Conservation (phyloP, 305 asterid species). For the Fraxinus nigra region DNA sequence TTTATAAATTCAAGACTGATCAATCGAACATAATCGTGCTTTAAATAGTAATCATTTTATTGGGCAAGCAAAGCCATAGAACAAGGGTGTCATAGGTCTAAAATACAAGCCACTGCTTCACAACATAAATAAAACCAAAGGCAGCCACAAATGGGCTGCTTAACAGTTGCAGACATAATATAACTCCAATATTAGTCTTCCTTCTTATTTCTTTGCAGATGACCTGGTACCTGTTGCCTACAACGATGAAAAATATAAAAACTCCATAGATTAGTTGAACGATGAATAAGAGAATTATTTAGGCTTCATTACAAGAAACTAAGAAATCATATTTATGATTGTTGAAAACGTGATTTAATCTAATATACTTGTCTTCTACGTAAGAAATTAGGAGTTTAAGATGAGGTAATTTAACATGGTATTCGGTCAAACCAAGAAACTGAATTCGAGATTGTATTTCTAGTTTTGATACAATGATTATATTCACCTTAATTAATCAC, state of each 20-base stretch:
- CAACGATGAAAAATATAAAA: neutral
- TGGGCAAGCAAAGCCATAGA: constrained; percentile 11
- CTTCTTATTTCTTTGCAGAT: constrained; percentile 30
- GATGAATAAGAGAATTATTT: neutral
- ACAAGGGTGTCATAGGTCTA: constrained; percentile 18
- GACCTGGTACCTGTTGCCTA: constrained; percentile 32
- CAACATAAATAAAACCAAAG: constrained; percentile 16
- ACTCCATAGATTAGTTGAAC: neutral
- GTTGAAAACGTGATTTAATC: neutral
- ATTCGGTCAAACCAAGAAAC: too few relatives aligned
- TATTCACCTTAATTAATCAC: too few relatives aligned
- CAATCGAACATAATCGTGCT: neutral
- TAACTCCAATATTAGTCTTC: neutral
- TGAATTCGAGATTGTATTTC: too few relatives aligned
- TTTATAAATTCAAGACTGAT: neutral
- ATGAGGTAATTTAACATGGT: too few relatives aligned
- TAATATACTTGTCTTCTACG: neutral
- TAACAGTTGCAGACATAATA: neutral
- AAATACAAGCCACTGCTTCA: constrained; percentile 20
- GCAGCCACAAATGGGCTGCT: constrained; percentile 21
- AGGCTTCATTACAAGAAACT: neutral
- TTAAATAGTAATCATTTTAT: constrained; percentile 21
- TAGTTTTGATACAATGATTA: too few relatives aligned
- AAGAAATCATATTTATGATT: neutral
- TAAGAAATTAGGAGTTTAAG: neutral